Conservation (phyloP, 306 rosid species). For the Cotoneaster glaucophyllus region DNA sequence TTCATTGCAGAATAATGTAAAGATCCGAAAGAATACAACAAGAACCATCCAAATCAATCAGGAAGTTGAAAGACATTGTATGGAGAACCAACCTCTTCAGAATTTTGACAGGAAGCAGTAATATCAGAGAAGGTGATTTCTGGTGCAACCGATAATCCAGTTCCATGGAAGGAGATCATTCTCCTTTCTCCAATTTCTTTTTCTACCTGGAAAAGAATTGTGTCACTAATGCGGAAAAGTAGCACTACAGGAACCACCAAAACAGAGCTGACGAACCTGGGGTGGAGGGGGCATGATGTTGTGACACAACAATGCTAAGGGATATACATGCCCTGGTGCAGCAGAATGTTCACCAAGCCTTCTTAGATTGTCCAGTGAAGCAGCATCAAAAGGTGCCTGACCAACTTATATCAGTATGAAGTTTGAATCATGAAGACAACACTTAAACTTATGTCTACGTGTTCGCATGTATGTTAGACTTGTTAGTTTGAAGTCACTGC, state of each 20-base stretch:
- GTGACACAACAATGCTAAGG: conserved; percentile 72
- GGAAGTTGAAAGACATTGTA: conserved; percentile 7
- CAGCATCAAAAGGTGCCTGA: conserved; percentile 90
- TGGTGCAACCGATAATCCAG: conserved; percentile 74
- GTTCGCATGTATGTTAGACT: background rate
- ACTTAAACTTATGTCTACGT: background rate
- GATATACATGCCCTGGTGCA: conserved; percentile 82
- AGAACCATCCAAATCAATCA: conserved; percentile 3
- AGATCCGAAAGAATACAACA: background rate
- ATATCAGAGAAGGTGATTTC: conserved; percentile 49
- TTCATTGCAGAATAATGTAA: background rate
- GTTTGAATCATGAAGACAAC: background rate
- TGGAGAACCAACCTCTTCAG: conserved; percentile 61
- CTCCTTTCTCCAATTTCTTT: conserved; percentile 92
- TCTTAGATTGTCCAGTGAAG: conserved; percentile 92
- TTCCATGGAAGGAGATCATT: conserved; percentile 62
- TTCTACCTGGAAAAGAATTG: conserved; percentile 56
- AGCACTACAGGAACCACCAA: conserved; percentile 17
- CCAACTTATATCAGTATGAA: conserved; percentile 36
- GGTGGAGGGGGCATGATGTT: conserved; percentile 97
- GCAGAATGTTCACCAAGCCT: conserved; percentile 82
- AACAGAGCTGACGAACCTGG: conserved; percentile 39
- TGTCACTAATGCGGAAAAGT: conserved; percentile 8
- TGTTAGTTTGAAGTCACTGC: background rate
- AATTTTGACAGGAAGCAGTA: conserved; percentile 37